Percentiles rank a stretch among this genome's conserved stretches.
Conservation (phyloP, 768 basidiomycete species). For the Auricularia sp. region DNA sequence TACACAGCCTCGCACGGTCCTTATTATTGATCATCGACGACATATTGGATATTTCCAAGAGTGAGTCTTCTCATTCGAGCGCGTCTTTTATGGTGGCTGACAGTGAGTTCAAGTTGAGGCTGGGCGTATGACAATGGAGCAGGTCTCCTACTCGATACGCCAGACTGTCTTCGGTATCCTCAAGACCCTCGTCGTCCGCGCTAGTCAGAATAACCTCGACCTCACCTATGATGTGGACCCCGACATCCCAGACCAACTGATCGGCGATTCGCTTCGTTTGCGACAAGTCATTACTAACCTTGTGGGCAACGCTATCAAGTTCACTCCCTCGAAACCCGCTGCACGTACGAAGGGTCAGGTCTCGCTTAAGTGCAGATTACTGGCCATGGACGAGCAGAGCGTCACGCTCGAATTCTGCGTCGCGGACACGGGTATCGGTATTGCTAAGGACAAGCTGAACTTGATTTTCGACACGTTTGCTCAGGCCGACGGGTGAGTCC, state of each 20-base stretch:
- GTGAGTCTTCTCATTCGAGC: slow-evolving; percentile 37
- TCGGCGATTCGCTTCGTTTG: slow-evolving; percentile 90
- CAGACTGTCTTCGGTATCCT: slow-evolving; percentile 94
- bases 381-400: slow-evolving; percentile 68
- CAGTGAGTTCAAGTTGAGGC: slow-evolving; percentile 65
- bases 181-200: slow-evolving; percentile 95
- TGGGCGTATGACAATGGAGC: slow-evolving; percentile 99
- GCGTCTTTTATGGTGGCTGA: not conserved
- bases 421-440: slow-evolving; percentile 95
- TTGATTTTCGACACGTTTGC: slow-evolving; percentile 99
- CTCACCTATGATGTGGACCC: slow-evolving; percentile 94
- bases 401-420: slow-evolving; percentile 96
- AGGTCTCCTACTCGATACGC: slow-evolving; percentile 95
- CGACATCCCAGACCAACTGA: slow-evolving; percentile 91
- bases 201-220: slow-evolving; percentile 92
- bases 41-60: slow-evolving; percentile 99
- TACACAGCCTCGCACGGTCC: slow-evolving; percentile 88
- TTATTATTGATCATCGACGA: slow-evolving; percentile 96
- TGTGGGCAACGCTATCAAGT: slow-evolving; percentile 95
- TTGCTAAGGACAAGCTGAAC: slow-evolving; percentile 95
- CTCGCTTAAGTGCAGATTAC: slow-evolving; percentile 72
- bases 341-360: slow-evolving; percentile 68
- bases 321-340: slow-evolving; percentile 70
- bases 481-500: slow-evolving; percentile 74
- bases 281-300: slow-evolving; percentile 94